Evolutionary conservation across 805 yeast genomes (phyloP), one percentile per base, ranked within the genome.

Genomic region (Yarrowia sp.): DNA sequence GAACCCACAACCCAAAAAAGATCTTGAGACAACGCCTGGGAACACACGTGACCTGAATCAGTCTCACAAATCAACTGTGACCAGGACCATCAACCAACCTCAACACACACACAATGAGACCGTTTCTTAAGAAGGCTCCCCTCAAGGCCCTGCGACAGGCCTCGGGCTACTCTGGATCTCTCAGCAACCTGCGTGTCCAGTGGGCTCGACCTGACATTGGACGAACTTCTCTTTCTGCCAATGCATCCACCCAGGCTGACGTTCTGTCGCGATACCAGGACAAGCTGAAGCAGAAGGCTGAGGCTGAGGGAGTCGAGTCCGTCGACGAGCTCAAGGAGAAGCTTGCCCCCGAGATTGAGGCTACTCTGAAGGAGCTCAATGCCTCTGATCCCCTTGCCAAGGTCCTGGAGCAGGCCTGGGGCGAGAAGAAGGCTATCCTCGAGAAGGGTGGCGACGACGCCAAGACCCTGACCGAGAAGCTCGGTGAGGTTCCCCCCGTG

Each of bases 281-380:
- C 4, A 77, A 80, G 68, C 73, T 81, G 33, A 75, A 74, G 32
- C 66, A 68, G 46, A 76, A 72, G 55, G 81, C 80, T 10, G 67
- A 68, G 47, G 69, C 66, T 22, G 68, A 68, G 19, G 86, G 86
- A 10, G 79, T 76, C 0, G 66, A 73, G 1, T 71, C 77, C 33
- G 73, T 88, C 4, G 83, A 83, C 6, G 88, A 88, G 63, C 75
- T 91, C 65, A 81, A 84, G 65, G 83, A 76, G 39, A 82, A 81
- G 65, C 73, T 86, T 65, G 84, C 86, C 68, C 87, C 83, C 39
- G 80, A 83, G 21, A 82, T 90, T 47, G 83, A 79, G 35, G 69
- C 73, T 33, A 81, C 78, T 51, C 86, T 84, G 70, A 78, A 77
- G 63, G 82, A 84, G 63, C 76, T 87, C 68, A 79, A 78, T 69